Evolutionary conservation across 441 rosid species (phyloP), one percentile per base, ranked within the genome.

Genomic region (Hura crepitans): DNA sequence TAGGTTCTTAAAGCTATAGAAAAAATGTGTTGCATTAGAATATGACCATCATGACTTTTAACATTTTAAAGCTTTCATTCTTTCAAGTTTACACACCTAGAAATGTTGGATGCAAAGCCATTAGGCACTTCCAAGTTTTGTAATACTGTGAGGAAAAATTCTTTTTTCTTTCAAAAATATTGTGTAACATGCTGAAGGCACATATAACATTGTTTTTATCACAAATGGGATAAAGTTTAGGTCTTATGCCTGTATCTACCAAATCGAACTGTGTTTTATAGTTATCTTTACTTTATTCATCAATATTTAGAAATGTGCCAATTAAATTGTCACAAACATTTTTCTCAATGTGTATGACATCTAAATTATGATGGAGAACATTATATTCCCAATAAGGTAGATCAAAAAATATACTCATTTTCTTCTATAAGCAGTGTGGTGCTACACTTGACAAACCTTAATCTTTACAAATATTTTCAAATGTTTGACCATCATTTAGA

Each of bases 341-440:
- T 45, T 9, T 45, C 15, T 45, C 50, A 9, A 45, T 45, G 15
- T 45, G 50, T 18, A 11, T 45, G 50, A 45, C 50, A 45, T 45
- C 50, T 15, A 45, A 43, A 33, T 61, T 61, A 10, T 61, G 47
- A 0, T 2, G 17, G 15, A 61, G 2, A 10, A 61, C 10, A 18
- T 33, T 33, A 1, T 59, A 5, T 18, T 42, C 20, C 72, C 64
- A 69, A 56, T 69, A 69, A 0, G 72, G 65, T 8, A 69, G 25
- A 2, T 37, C 10, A n/a, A 56, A 49, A 49, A 45, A 65, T 27
- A 10, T 45, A 13, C 50, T 45, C 15, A 13, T 45, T 13, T 45
- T 45, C 17, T 45, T 45, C 50, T 18, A 45, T 45, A 45, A 45
- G 14, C 17, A 10, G n/a, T 1, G n/a, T 2, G 2, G 18, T 7